phyloP scores from a whole-genome alignment of 805 yeast species.

The Teunomyces pallodes region DNA sequence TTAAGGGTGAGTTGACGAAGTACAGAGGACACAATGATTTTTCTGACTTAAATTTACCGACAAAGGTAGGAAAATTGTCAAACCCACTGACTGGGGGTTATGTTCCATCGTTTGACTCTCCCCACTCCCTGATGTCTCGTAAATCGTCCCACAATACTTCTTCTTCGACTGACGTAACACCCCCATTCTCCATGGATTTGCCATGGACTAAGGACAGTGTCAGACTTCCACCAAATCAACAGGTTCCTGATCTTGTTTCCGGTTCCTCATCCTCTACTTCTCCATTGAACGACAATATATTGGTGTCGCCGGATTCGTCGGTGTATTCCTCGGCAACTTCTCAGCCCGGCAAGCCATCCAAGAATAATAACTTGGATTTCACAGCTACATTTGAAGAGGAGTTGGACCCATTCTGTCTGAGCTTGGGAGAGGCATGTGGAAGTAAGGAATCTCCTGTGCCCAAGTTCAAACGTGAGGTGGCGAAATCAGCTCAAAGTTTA shows the following conservation, averaged over 20 bases:
- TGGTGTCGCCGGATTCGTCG: constrained; percentile 33
- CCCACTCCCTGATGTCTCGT: background rate
- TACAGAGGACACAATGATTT: constrained; percentile 45
- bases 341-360: constrained; percentile 1
- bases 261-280: constrained; percentile 33
- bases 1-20: constrained; percentile 67
- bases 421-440: constrained; percentile 81
- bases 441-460: constrained; percentile 69
- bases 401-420: constrained; percentile 71
- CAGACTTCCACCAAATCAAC: constrained; percentile 1
- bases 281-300: constrained; percentile 36
- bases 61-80: constrained; percentile 28
- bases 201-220: constrained; percentile 42
- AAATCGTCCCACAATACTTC: background rate
- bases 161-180: constrained; percentile 3
- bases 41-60: constrained; percentile 29
- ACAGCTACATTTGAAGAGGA: constrained; percentile 56
- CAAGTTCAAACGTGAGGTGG: constrained; percentile 22
- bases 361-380: constrained; percentile 5
- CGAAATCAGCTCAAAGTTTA: background rate
- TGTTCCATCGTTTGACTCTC: constrained; percentile 13
- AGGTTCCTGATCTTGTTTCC: constrained; percentile 35
- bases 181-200: constrained; percentile 48
- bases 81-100: constrained; percentile 17
- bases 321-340: constrained; percentile 9